Base-by-base conservation (phyloP, 148 eudicot genomes). In the Pharnaceum exiguum region DNA sequence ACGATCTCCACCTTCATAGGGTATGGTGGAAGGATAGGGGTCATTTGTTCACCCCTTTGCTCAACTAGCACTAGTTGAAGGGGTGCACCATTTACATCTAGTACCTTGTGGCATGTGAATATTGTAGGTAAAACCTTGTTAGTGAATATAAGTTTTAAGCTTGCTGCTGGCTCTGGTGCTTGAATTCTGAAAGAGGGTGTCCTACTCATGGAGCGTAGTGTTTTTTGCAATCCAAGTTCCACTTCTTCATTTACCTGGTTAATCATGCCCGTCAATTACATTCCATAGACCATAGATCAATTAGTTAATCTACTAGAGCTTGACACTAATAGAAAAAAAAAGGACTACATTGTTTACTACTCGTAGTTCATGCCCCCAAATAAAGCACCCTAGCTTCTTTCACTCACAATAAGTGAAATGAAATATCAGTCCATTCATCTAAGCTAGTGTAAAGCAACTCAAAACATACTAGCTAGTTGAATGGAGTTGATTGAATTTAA, bases 221-320 rank as follows among this genome's bases (percentile, higher is more conserved):
- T 57, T 23, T 55, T 39, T 60, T 60, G 68, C 3, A 85, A 39
- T 10, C 80, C 79, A 36, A 62, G 69, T 39, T 79, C 87, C 18
- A 85, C 79, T 67, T 85, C 93, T 70, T 85, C 87, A 16, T 64
- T 55, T 60, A 85, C 87, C 93, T 85, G 40, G 15, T 33, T 17
- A 28, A 46, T 12, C 17, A 10, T 21, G 1, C 13, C 5, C 2
- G 10, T 24, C 12, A 32, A n/a, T 17, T 17, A 32, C 9, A 25
- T 6, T 7, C 1, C 5, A 2, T 8, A 32, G 2, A 0, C 31
- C 28, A 24, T 17, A 6, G n/a, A n/a, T n/a, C n/a, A n/a, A n/a
- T n/a, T n/a, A n/a, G n/a, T n/a, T n/a, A n/a, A n/a, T n/a, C n/a
- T n/a, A n/a, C n/a, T n/a, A n/a, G n/a, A n/a, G n/a, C n/a, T n/a